Base-by-base conservation (phyloP, 202 grass and related monocot genomes). In the Zoysia matrella region DNA sequence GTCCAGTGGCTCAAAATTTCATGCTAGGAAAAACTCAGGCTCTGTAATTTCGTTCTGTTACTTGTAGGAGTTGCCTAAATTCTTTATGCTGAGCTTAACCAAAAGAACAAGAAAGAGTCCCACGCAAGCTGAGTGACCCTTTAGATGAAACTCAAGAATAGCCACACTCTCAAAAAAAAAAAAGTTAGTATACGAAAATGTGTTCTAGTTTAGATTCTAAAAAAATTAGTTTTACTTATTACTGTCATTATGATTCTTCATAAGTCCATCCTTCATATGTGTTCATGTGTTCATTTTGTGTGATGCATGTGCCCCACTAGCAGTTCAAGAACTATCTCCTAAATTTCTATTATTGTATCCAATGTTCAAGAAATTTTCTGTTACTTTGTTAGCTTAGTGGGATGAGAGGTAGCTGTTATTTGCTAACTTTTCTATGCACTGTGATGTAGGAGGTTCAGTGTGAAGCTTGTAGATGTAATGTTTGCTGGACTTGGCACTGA, bases 401-500 rank as follows among this genome's bases (percentile, higher is more conserved):
- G 42, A 69, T 67, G 48, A 42, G 36, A 36, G 2, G 15, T 56
- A 56, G 30, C 77, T 78, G 11, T 88, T 78, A 40, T 76, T 2
- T 14, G 41, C 55, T 91, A 83, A 81, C 60, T 65, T 74, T 71
- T 7, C 84, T 73, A 53, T 15, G 12, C 58, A 66, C 10, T 87
- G 72, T 91, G 18, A 47, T 85, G 67, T 78, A 98, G 90, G 68
- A 76, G 48, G 74, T 67, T 62, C 46, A 76, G 44, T 67, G 78
- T 73, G 71, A 93, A 88, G 60, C 79, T 94, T 91, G 89, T 88
- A 22, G 63, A 93, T 86, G 77, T 76, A 68, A 69, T 75, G 62
- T 89, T 93, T 66, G 40, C 64, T 83, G 90, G 89, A 43, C 78
- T 93, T 82, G 71, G 85, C 75, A 72, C 86, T 77, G 92, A 98